phyloP scores from a whole-genome alignment of 768 basidiomycete genomes.

The Lentinula guzmanii region DNA sequence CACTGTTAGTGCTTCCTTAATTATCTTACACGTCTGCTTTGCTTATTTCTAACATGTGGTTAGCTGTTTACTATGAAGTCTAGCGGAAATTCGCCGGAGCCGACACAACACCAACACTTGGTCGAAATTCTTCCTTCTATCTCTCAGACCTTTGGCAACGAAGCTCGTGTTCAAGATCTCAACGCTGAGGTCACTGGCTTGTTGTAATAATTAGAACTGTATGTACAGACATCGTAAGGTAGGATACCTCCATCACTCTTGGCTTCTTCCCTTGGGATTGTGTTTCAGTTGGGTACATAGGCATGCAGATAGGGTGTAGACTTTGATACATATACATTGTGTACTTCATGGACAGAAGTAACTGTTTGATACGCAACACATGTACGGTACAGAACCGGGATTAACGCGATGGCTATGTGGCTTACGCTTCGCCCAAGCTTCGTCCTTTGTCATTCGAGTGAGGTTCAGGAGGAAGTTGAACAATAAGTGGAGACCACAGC shows the following conservation, averaged over 20 bases:
- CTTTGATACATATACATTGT: too few species aligned
- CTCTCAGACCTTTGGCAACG: constrained; percentile 35
- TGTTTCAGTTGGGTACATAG: too few species aligned
- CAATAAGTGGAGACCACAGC: too few species aligned
- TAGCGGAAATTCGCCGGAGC: constrained; percentile 26
- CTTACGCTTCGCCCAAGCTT: too few species aligned
- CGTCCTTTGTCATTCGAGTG: too few species aligned
- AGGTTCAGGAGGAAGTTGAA: too few species aligned
- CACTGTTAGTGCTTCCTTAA: constrained; percentile 35
- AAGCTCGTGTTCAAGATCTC: constrained; percentile 52
- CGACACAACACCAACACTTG: constrained; percentile 34
- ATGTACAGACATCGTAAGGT: not conserved
- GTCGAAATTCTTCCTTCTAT: constrained; percentile 31
- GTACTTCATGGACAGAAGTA: too few species aligned
- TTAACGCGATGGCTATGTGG: too few species aligned
- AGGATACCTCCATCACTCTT: not conserved
- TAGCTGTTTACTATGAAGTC: constrained; percentile 47
- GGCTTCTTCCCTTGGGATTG: not conserved
- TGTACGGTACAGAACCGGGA: too few species aligned
- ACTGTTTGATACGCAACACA: too few species aligned
- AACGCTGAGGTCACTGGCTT: constrained; percentile 35
- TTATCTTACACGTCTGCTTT: constrained; percentile 1
- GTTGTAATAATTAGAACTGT: not conserved
- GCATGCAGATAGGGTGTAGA: too few species aligned
- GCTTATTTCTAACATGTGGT: constrained; percentile 5